Conservation (phyloP, 805 yeast genomes). For the Yarrowia deformans region DNA sequence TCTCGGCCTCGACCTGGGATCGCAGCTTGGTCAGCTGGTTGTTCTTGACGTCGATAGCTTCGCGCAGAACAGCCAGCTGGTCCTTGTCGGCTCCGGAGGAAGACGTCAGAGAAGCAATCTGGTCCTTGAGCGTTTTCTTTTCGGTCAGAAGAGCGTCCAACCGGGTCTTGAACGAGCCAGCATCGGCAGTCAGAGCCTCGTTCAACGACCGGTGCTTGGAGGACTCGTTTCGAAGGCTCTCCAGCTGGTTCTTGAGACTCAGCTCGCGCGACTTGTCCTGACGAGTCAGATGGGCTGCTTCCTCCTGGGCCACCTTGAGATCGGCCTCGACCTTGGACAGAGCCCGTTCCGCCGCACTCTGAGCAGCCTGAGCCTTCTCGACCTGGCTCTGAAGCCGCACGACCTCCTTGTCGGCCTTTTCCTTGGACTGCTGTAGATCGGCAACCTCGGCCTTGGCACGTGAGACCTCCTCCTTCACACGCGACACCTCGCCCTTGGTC, state of each 20-base stretch:
- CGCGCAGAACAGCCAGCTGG: conserved; percentile 42
- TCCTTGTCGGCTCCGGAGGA: conserved; percentile 40
- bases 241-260: conserved; percentile 36
- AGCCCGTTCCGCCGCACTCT: conserved; percentile 40
- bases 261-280: conserved; percentile 40
- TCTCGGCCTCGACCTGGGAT: conserved; percentile 41
- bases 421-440: background rate
- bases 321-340: conserved; percentile 41
- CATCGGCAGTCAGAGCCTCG: conserved; percentile 42
- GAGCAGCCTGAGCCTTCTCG: conserved; percentile 42
- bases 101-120: conserved; percentile 42
- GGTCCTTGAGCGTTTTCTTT: conserved; percentile 41
- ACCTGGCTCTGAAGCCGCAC: conserved; percentile 40
- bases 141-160: conserved; percentile 42
- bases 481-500: conserved; percentile 20
- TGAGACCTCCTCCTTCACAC: background rate
- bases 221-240: conserved; percentile 40
- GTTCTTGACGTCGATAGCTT: conserved; percentile 42
- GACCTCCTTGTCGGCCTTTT: conserved; percentile 40
- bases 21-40: conserved; percentile 44
- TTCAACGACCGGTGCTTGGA: conserved; percentile 43
- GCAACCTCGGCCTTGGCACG: background rate
- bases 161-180: conserved; percentile 14
- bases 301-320: conserved; percentile 44
- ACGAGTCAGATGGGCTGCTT: conserved; percentile 36